Evolutionary conservation across 2,329 filamentous ascomycete genomes (phyloP).

Genomic region (Hypoxylon sp.): DNA sequence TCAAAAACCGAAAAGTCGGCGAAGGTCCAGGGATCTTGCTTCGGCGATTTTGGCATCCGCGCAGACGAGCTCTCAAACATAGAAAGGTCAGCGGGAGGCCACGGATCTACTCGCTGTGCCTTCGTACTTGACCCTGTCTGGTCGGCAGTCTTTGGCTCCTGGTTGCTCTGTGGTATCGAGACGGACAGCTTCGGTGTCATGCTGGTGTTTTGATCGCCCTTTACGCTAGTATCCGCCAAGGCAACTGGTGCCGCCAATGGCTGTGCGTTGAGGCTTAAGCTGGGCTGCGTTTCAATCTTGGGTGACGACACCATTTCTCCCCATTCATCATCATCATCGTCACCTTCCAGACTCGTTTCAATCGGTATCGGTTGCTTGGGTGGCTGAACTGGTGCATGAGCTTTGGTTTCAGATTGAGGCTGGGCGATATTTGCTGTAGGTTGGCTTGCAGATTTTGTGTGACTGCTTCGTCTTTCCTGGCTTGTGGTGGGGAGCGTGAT

Average conservation of each 20-base stretch:
- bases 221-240: neutral
- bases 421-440: neutral
- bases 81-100: constrained; percentile 38
- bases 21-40: constrained; percentile 18
- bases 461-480: neutral
- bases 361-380: neutral
- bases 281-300: constrained; percentile 16
- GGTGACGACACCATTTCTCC: constrained; percentile 65
- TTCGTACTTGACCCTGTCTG: constrained; percentile 3
- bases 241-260: neutral
- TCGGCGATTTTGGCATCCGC: constrained; percentile 13
- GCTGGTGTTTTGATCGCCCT: neutral
- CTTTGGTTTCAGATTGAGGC: neutral
- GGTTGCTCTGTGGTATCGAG: constrained; percentile 19
- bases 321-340: constrained; percentile 67
- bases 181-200: constrained; percentile 18
- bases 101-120: constrained; percentile 22
- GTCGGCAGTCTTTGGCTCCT: neutral
- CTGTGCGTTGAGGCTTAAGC: neutral
- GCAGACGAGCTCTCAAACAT: constrained; percentile 31
- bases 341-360: constrained; percentile 45
- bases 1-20: constrained; percentile 25
- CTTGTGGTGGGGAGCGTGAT: neutral
- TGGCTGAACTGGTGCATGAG: constrained; percentile 1
- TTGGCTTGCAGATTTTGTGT: neutral